Conservation (phyloP, 345 rosid species). For the Salix koriyanagi region DNA sequence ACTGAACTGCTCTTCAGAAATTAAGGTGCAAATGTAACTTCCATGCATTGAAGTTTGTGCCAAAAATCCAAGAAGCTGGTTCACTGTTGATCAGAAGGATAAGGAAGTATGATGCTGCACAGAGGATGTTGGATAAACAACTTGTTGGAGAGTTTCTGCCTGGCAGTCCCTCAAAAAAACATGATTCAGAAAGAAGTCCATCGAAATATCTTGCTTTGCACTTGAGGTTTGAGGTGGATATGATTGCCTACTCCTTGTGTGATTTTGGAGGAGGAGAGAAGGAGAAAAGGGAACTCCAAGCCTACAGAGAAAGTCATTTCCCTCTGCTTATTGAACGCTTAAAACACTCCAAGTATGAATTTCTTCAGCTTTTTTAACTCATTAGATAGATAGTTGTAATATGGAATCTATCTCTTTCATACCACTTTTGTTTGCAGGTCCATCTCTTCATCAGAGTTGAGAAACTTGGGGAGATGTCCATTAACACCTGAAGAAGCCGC, state of each 20-base stretch:
- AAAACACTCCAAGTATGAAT: constrained; percentile 48
- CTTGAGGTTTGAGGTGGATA: constrained; percentile 87
- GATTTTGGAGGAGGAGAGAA: constrained; percentile 79
- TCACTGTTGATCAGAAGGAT: constrained; percentile 65
- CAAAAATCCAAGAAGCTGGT: constrained; percentile 66
- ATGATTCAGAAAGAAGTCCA: constrained; percentile 25
- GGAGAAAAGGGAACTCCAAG: constrained; percentile 70
- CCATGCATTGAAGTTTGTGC: constrained; percentile 70
- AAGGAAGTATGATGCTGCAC: constrained; percentile 42
- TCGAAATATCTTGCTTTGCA: constrained; percentile 76
- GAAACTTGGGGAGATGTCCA: constrained; percentile 84
- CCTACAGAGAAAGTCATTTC: constrained; percentile 76
- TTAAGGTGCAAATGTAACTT: constrained; percentile 94
- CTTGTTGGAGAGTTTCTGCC: constrained; percentile 55
- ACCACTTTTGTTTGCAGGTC: constrained; percentile 34
- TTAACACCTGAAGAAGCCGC: constrained; percentile 95
- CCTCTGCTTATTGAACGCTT: constrained; percentile 71
- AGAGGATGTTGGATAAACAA: constrained; percentile 51
- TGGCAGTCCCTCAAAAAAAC: constrained; percentile 19
- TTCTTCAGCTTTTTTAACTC: constrained; percentile 1
- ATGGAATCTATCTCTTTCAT: background rate
- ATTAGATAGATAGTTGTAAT: background rate
- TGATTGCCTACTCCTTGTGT: constrained; percentile 90
- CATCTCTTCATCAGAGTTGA: constrained; percentile 51
- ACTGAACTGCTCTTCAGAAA: constrained; percentile 37